Evolutionary conservation across 2,329 filamentous ascomycete genomes (phyloP), one percentile per base, ranked within the genome.

Genomic region (Ceratocystis colombiana): DNA sequence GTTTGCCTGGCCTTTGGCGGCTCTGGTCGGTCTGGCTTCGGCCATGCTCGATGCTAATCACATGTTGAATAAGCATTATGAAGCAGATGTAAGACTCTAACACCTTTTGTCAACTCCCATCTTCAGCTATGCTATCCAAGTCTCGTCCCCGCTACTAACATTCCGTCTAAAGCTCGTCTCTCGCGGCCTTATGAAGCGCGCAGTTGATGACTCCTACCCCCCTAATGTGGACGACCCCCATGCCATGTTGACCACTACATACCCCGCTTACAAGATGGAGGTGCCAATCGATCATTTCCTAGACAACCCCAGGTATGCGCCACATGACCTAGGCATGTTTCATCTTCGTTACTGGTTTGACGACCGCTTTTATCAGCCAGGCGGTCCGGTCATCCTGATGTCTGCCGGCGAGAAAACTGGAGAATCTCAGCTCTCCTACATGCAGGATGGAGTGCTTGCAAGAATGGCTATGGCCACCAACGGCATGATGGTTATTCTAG

Each of bases 271-370:
- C 71, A 77, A 74, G 63, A 71, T 80, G 45, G 72, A 73, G 17
- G 80, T 82, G 2, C 82, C 82, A 17, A 78, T 95, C 44, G 90
- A 96, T 74, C 89, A 94, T 73, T 95, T 94, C 76, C 88, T 88
- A 75, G 90, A 93, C 72, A 87, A 91, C 65, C 82, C 84, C 1
- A 77, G 79, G 62, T 95, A 95, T 72, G 88, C 87, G 73, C 89
- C 90, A 45, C 90, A 95, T 74, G 84, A 81, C 7, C 77, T 87
- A 70, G 86, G 74, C 30, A 82, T 76, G 1, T 96, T 90, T 74
- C 75, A 83, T 25, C 77, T 93, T 61, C 83, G 89, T 10, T 96
- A 94, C 77, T 95, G 87, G 87, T 90, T 93, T 71, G 90, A 95
- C 72, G 84, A 86, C 0, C 82, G 81, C 57, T 81, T 88, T 76